phyloP scores from a whole-genome alignment of 2,329 filamentous ascomycete species.

The Magnaporthiopsis incrustans region DNA sequence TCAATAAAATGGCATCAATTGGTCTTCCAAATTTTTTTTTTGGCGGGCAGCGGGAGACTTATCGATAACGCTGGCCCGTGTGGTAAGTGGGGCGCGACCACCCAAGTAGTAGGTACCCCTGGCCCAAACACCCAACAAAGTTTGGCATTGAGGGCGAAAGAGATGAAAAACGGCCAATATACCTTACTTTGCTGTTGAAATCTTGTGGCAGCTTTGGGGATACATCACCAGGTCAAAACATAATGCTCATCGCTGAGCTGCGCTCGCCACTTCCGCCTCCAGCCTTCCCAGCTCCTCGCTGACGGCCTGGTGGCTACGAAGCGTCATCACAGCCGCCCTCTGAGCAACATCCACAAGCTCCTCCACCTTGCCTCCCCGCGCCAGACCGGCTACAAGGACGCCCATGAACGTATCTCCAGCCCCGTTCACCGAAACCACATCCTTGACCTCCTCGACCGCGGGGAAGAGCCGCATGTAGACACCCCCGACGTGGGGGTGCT shows the following conservation, averaged over 20 bases:
- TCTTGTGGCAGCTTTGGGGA: not conserved
- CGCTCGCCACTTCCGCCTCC: conserved; percentile 14
- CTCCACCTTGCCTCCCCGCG: conserved; percentile 46
- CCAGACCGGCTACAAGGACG: conserved; percentile 71
- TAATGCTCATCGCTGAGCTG: conserved; percentile 8
- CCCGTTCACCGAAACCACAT: conserved; percentile 86
- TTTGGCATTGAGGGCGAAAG: not conserved
- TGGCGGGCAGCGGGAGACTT: not conserved
- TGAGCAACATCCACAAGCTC: conserved; percentile 74
- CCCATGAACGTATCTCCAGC: conserved; percentile 91
- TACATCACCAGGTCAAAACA: not conserved
- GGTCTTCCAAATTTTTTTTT: conserved; percentile 4
- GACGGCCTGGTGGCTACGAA: conserved; percentile 70
- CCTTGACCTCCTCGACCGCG: conserved; percentile 54
- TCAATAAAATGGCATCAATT: too few species aligned
- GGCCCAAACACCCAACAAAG: not conserved
- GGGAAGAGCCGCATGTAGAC: conserved; percentile 75
- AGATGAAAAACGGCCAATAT: not conserved
- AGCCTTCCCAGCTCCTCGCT: conserved; percentile 17
- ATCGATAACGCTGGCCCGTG: not conserved
- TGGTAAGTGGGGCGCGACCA: not conserved
- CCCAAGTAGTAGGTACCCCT: too few species aligned
- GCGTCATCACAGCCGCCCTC: conserved; percentile 67
- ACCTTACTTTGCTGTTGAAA: not conserved
- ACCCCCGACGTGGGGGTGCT: conserved; percentile 54